Percentiles rank a stretch among this genome's conserved stretches.
Conservation (phyloP, 768 basidiomycete species). For the Mycena capillaripes region DNA sequence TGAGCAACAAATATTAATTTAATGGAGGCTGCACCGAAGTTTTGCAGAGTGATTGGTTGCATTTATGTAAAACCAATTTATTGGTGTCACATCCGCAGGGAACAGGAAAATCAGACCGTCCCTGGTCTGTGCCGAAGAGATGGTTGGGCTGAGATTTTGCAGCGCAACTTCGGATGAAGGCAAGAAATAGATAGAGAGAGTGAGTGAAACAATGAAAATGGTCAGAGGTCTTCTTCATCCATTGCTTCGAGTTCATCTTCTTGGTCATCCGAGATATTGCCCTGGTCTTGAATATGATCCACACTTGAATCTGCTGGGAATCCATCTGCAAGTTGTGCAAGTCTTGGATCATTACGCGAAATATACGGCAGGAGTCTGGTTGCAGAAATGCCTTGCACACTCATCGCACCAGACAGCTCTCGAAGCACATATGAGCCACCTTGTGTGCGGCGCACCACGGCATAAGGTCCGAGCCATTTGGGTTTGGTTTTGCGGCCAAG, state of each 20-base stretch:
- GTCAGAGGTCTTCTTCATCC: background rate
- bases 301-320: background rate
- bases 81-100: background rate
- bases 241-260: background rate
- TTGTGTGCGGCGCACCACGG: slow-evolving; percentile 2
- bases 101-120: slow-evolving; percentile 13
- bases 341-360: background rate
- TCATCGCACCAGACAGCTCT: slow-evolving; percentile 8
- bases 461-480: slow-evolving; percentile 18
- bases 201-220: background rate
- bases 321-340: background rate
- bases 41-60: too few species aligned
- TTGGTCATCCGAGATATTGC: background rate
- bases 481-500: background rate
- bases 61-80: too few species aligned
- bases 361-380: slow-evolving; percentile 3
- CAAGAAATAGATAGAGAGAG: background rate
- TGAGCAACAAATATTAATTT: too few species aligned
- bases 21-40: too few species aligned
- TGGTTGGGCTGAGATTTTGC: too few species aligned
- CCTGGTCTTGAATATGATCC: background rate
- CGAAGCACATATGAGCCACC: slow-evolving; percentile 15
- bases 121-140: background rate
- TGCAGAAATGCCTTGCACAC: slow-evolving; percentile 3
- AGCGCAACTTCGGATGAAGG: too few species aligned